Percentiles rank a stretch among this genome's conserved stretches.
Evolutionary conservation across 371 early-diverging fungal species (phyloP).

Genomic region (Parasitella parasitica): DNA sequence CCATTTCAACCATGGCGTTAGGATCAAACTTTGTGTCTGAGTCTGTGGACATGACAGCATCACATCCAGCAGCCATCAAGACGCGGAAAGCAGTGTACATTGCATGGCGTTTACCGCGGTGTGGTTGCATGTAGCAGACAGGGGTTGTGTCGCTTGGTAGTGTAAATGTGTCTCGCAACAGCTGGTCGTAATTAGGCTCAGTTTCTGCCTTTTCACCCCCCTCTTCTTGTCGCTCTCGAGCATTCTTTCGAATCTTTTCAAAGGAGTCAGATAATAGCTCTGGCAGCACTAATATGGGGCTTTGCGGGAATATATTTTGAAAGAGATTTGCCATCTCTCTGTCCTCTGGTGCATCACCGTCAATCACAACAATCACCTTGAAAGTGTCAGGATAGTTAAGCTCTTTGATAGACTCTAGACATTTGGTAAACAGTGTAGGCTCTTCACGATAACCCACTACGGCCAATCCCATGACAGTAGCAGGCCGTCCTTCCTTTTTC

Average conservation of each 20-base stretch:
- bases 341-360: conserved; percentile 60
- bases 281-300: conserved; percentile 45
- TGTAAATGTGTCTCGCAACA: conserved; percentile 17
- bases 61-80: conserved; percentile 52
- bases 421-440: conserved; percentile 52
- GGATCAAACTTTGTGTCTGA: conserved; percentile 67
- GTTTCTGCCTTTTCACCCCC: background rate
- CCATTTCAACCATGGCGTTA: conserved; percentile 50
- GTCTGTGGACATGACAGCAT: conserved; percentile 64
- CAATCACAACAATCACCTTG: conserved; percentile 58
- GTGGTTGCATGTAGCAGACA: conserved; percentile 60
- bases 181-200: conserved; percentile 7
- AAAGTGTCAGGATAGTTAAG: conserved; percentile 56
- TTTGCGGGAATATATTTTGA: conserved; percentile 51
- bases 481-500: conserved; percentile 3
- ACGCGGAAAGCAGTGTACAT: conserved; percentile 69
- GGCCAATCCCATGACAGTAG: conserved; percentile 42
- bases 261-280: conserved; percentile 43
- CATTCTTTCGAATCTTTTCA: conserved; percentile 22
- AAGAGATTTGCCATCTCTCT: conserved; percentile 63
- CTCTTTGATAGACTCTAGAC: conserved; percentile 53
- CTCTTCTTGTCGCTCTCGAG: conserved; percentile 1
- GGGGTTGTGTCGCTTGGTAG: conserved; percentile 42
- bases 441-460: conserved; percentile 70
- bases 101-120: conserved; percentile 63